Base-by-base conservation (phyloP, 2,329 filamentous ascomycete genomes). In the Leptosphaerulina australis region DNA sequence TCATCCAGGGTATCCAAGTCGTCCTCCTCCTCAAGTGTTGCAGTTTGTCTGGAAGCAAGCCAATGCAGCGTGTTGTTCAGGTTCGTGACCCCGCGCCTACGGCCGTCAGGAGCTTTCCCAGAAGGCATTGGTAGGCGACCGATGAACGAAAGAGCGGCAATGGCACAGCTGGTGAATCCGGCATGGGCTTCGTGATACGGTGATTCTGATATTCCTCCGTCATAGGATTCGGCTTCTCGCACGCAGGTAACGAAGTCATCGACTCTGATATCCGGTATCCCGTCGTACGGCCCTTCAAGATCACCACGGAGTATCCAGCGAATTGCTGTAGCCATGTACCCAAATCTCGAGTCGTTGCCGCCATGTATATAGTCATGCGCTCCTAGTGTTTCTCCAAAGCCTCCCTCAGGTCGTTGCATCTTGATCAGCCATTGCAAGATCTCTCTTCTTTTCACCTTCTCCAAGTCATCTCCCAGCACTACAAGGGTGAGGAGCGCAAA, bases 121-220 rank as follows among this genome's bases (percentile, higher is more conserved):
- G 59, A 45, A 7, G 55, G 35, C 14, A 61, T 35, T 1, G 77
- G 74, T 1, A 88, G 79, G 9, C 85, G 83, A 52, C 84, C 83
- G n/a, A 97, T 79, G 39, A 97, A 83, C 2, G 84, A 83, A 4
- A 97, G 77, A 4, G 91, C 88, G 9, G 84, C 86, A 44, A 97
- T 82, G 6, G 88, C 91, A 72, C 91, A 97, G 77, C 92, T 97
- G 8, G 90, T 91, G 71, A 96, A 93, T 15, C 94, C 94, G 60
- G 90, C 88, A 66, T 97, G 91, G 25, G 91, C 87, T 75, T 97
- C 92, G 52, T 91, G 87, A 53, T 85, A 85, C 0, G 87, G 85
- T 26, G 83, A 85, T 69, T 95, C 90, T 2, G 87, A 86, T 56
- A 96, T 85, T 5, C 92, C 92, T 4, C 91, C 90, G 61, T 96